Evolutionary conservation across 805 yeast genomes (phyloP).

Genomic region (Lipomyces sp.): DNA sequence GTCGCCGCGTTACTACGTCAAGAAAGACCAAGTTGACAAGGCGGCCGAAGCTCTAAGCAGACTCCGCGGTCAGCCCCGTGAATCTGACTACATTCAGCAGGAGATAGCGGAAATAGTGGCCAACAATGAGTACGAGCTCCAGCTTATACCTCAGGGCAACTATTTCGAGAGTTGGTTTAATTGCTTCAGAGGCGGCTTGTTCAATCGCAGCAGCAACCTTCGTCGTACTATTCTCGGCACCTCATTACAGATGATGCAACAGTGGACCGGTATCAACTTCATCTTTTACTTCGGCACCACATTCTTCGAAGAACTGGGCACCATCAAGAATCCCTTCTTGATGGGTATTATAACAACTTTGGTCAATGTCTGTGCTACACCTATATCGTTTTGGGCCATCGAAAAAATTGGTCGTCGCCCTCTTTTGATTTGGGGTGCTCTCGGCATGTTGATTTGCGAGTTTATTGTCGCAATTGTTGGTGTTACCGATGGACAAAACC

Average conservation of each 20-base stretch:
- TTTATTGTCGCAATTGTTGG: slow-evolving; percentile 72
- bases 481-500: slow-evolving; percentile 49
- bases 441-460: slow-evolving; percentile 69
- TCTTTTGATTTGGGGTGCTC: slow-evolving; percentile 70
- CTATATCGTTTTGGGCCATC: slow-evolving; percentile 79
- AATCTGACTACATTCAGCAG: slow-evolving; percentile 53
- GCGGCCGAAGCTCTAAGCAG: slow-evolving; percentile 62
- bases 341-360: slow-evolving; percentile 80
- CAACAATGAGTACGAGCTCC: slow-evolving; percentile 53
- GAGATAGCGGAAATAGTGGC: slow-evolving; percentile 57
- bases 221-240: slow-evolving; percentile 63
- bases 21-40: slow-evolving; percentile 58
- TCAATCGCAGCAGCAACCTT: slow-evolving; percentile 25
- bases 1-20: slow-evolving; percentile 72
- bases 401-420: slow-evolving; percentile 82
- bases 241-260: slow-evolving; percentile 77
- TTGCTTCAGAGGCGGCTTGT: slow-evolving; percentile 27
- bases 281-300: slow-evolving; percentile 87
- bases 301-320: slow-evolving; percentile 61
- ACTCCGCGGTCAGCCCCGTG: slow-evolving; percentile 50
- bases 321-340: slow-evolving; percentile 61
- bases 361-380: slow-evolving; percentile 76
- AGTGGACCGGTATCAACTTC: slow-evolving; percentile 86
- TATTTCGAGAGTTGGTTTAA: slow-evolving; percentile 18
- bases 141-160: slow-evolving; percentile 13